These are phyloP conservation scores for Trichoderma asperelloides DNA, from an alignment of 495 filamentous ascomycete species.

Conservation along the genomic window DNA sequence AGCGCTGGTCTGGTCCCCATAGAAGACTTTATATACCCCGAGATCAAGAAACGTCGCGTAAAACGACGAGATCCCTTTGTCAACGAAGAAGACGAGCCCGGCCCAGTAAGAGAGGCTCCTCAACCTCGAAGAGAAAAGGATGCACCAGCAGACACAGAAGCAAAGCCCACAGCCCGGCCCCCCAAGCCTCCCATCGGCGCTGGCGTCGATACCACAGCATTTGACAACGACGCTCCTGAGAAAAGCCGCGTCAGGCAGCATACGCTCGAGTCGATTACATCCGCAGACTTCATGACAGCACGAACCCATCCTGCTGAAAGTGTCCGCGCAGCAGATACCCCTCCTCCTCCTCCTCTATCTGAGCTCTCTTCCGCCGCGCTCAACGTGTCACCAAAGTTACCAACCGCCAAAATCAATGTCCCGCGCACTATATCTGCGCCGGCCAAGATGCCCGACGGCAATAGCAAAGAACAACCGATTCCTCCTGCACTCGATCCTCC, in stretches of 20 bases:
- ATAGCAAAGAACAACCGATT: background rate
- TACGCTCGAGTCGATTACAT: conserved; percentile 12
- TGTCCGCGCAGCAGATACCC: conserved; percentile 12
- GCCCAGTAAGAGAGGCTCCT: no score
- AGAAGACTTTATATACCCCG: conserved; percentile 26
- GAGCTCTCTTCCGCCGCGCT: conserved; percentile 29
- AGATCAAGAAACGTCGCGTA: conserved; percentile 22
- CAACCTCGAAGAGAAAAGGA: background rate
- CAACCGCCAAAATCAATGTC: conserved; percentile 7
- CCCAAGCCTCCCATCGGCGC: conserved; percentile 10
- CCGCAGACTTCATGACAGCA: conserved; percentile 27
- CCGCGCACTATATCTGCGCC: background rate
- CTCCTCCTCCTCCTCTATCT: conserved; percentile 30
- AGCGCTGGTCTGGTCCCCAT: conserved; percentile 30
- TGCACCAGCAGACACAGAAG: background rate
- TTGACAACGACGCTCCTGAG: conserved; percentile 15
- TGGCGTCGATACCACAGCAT: conserved; percentile 24
- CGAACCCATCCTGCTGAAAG: conserved; percentile 23
- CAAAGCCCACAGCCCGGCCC: conserved; percentile 10
- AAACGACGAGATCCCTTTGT: conserved; percentile 1
- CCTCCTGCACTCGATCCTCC: background rate
- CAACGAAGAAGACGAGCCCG: background rate
- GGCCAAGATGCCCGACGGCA: conserved; percentile 10
- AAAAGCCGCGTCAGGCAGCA: background rate
- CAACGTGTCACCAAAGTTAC: conserved; percentile 24